These are phyloP conservation scores for Cystofilobasidium bisporidii DNA, from an alignment of 768 basidiomycete species.

Conservation along the genomic window DNA sequence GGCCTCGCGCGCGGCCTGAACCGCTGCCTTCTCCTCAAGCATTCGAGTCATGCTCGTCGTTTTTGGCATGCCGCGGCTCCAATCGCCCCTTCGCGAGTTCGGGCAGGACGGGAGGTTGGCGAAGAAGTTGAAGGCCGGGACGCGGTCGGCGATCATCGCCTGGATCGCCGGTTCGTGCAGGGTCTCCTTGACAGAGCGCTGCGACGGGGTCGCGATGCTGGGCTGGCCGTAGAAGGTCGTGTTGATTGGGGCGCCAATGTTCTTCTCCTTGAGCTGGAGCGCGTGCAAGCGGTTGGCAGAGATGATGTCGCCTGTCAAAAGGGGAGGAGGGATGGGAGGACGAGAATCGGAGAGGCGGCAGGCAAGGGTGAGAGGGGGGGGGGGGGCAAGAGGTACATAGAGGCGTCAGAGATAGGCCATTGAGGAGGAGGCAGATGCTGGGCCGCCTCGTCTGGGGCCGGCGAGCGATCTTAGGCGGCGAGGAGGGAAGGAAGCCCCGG, in stretches of 20 bases:
- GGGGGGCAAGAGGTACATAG: background rate
- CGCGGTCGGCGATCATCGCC: background rate
- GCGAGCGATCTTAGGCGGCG: too few relatives aligned
- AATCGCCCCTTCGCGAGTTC: too few relatives aligned
- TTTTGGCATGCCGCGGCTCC: too few relatives aligned
- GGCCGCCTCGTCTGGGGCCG: too few relatives aligned
- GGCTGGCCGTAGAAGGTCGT: background rate
- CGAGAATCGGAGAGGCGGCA: background rate
- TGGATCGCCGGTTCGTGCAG: background rate
- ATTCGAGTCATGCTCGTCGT: too few relatives aligned
- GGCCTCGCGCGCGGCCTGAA: too few relatives aligned
- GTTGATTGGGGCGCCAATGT: background rate
- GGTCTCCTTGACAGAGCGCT: background rate
- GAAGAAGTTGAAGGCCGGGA: background rate
- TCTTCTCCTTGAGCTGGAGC: background rate
- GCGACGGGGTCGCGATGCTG: background rate
- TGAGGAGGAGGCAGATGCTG: too few relatives aligned
- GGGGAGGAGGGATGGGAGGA: background rate
- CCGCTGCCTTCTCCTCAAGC: too few relatives aligned
- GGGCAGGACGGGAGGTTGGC: too few relatives aligned
- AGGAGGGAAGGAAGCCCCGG: too few relatives aligned
- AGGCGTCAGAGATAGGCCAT: too few relatives aligned
- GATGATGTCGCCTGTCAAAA: background rate
- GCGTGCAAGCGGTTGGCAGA: background rate
- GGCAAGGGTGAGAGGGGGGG: background rate